Conservation (phyloP, 371 early-diverging fungal species). For the Mucor irregularis region DNA sequence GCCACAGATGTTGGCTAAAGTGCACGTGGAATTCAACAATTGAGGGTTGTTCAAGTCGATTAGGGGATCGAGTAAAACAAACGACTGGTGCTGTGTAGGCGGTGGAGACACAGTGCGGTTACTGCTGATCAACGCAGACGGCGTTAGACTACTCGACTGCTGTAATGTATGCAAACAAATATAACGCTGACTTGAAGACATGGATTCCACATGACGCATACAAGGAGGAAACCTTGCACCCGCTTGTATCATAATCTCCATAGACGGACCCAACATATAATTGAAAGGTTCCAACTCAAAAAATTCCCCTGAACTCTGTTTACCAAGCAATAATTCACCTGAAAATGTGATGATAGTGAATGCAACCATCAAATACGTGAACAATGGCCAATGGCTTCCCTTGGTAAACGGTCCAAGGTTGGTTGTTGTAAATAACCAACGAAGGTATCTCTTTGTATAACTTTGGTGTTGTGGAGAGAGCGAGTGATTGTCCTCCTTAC, state of each 20-base stretch:
- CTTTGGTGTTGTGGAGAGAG: not conserved
- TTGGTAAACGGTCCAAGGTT: constrained; percentile 8
- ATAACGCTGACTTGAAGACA: constrained; percentile 22
- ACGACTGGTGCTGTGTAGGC: not conserved
- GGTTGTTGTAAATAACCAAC: constrained; percentile 1
- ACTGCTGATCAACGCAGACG: not conserved
- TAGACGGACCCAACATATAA: constrained; percentile 55
- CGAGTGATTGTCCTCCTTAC: not conserved
- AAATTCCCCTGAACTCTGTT: constrained; percentile 23
- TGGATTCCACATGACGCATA: constrained; percentile 40
- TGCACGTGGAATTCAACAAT: constrained; percentile 31
- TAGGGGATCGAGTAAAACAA: constrained; percentile 20
- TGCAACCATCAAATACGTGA: constrained; percentile 12
- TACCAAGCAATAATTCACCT: constrained; percentile 20
- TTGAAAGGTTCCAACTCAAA: constrained; percentile 53
- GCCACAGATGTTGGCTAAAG: constrained; percentile 51
- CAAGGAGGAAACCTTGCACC: constrained; percentile 65
- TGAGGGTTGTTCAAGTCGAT: constrained; percentile 26
- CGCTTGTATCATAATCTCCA: constrained; percentile 44
- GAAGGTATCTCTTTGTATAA: not conserved
- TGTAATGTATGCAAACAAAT: constrained; percentile 17
- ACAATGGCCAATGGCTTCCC: constrained; percentile 18
- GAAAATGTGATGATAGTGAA: constrained; percentile 15
- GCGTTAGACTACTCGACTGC: not conserved
- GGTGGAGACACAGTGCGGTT: not conserved